Conservation (phyloP, 108 stramenopile species). For the Fragilaria radians region DNA sequence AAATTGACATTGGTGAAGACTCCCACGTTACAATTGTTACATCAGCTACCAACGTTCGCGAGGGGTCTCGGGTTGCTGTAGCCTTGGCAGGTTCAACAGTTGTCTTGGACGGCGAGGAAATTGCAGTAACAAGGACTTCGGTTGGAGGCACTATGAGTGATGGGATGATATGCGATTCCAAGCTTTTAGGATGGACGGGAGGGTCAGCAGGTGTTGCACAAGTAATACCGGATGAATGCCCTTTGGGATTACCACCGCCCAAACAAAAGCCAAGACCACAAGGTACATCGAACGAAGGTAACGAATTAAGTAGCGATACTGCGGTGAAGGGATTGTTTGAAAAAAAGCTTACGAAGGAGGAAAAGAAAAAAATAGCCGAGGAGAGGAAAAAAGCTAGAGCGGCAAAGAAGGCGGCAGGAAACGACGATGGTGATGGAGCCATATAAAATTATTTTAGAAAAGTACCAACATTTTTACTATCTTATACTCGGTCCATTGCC, state of each 20-base stretch:
- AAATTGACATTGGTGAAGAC: slow-evolving; percentile 40
- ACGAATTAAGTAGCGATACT: slow-evolving; percentile 7
- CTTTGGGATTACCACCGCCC: slow-evolving; percentile 64
- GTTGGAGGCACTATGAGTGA: slow-evolving; percentile 74
- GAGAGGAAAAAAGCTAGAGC: slow-evolving; percentile 76
- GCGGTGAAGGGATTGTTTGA: slow-evolving; percentile 54
- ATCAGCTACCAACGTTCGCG: slow-evolving; percentile 67
- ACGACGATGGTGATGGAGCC: too few relatives aligned
- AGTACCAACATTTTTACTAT: too few relatives aligned
- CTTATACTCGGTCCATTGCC: too few relatives aligned
- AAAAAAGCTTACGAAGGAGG: slow-evolving; percentile 85
- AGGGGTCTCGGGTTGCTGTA: slow-evolving; percentile 28
- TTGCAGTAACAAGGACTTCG: slow-evolving; percentile 54
- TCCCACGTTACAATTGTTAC: slow-evolving; percentile 62
- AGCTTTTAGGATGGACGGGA: slow-evolving; percentile 83
- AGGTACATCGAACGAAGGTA: too few relatives aligned
- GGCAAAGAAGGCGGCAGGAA: slow-evolving; percentile 19
- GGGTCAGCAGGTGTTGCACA: slow-evolving; percentile 73
- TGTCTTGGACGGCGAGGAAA: slow-evolving; percentile 49
- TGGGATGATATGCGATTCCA: slow-evolving; percentile 89
- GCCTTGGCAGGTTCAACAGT: slow-evolving; percentile 12
- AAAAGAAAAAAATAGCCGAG: slow-evolving; percentile 80
- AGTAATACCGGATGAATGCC: slow-evolving; percentile 54
- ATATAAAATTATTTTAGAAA: too few relatives aligned
- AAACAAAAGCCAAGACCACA: slow-evolving; percentile 58